These are phyloP conservation scores for Linnemannia elongata DNA, from an alignment of 192 early-diverging fungal genomes.

Conservation along the genomic window DNA sequence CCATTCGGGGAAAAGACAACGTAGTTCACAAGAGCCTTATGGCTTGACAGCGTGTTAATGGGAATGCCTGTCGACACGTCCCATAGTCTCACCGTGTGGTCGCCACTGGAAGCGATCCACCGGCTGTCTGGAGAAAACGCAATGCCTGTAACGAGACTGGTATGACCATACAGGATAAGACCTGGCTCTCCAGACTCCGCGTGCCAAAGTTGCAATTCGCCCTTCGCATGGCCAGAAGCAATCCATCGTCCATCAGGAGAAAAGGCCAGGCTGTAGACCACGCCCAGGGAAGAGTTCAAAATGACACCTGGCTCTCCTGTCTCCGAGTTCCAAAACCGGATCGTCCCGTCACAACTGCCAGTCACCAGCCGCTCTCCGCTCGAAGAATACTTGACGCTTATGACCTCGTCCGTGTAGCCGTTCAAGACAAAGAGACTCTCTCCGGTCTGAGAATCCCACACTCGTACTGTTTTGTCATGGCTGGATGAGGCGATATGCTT, in stretches of 20 bases:
- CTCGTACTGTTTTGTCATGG: background rate
- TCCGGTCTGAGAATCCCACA: background rate
- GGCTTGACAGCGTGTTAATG: background rate
- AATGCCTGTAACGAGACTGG: background rate
- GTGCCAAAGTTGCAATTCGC: conserved; percentile 1
- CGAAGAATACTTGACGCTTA: background rate
- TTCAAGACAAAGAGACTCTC: background rate
- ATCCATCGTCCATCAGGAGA: background rate
- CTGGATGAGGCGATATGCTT: background rate
- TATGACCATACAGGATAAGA: background rate
- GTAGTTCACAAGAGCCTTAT: background rate
- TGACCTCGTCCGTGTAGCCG: background rate
- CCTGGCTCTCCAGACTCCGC: background rate
- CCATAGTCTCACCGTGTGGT: background rate
- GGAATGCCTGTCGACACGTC: background rate
- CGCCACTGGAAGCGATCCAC: background rate
- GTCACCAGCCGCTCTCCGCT: background rate
- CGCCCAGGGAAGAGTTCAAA: no score
- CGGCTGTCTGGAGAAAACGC: background rate
- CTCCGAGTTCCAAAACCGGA: conserved; percentile 1
- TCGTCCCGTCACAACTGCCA: background rate
- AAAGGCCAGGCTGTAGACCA: no score
- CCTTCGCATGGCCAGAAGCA: background rate
- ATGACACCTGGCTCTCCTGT: background rate
- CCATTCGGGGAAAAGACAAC: background rate